Base-by-base conservation (phyloP, 1,284 basidiomycete species). In the Malassezia equina region DNA sequence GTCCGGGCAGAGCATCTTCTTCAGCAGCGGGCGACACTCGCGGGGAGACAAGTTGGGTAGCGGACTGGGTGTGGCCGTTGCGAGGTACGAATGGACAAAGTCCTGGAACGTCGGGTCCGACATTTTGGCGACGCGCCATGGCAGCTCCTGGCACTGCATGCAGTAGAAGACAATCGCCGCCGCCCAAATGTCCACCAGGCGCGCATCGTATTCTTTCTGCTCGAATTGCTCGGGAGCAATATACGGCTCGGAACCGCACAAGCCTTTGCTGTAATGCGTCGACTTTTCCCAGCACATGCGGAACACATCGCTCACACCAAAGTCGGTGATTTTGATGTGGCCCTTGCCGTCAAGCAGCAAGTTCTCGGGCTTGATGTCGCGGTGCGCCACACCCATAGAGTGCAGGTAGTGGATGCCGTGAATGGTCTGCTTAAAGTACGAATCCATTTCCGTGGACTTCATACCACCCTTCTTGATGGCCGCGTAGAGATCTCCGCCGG, bases 301-400 rank as follows among this genome's bases (percentile, higher is more conserved):
- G 77, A 96, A 98, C 34, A 98, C 93, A 40, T 95, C 96, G 29
- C 89, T 93, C 15, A 93, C 93, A 56, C 93, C 94, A 75, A 96
- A 98, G 76, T 98, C 93, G 62, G 93, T 94, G 66, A 96, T 95
- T 87, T 98, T 98, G 77, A 98, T 80, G 74, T 93, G 88, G 25
- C 93, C 90, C 65, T 84, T 82, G 34, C 83, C 85, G 76, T 96
- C 90, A 63, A 98, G 86, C 68, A 96, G 86, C 50, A 98, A 75
- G 74, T 98, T 98, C 78, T 98, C 93, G 4, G 93, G 93, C 77
- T 98, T 98, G 78, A 98, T 85, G 75, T 98, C 93, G 48, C 93
- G 84, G 77, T 98, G 93, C 5, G 93, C 91, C 25, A 96, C 91
- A 63, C 91, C 91, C 79, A 95, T 93, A 60, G 84, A 85, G 67